A percentile compares a stretch with the other conserved stretches of the same genome.
Evolutionary conservation across 805 yeast genomes (phyloP).

Genomic region (Lipomyces spencermartinsiae): DNA sequence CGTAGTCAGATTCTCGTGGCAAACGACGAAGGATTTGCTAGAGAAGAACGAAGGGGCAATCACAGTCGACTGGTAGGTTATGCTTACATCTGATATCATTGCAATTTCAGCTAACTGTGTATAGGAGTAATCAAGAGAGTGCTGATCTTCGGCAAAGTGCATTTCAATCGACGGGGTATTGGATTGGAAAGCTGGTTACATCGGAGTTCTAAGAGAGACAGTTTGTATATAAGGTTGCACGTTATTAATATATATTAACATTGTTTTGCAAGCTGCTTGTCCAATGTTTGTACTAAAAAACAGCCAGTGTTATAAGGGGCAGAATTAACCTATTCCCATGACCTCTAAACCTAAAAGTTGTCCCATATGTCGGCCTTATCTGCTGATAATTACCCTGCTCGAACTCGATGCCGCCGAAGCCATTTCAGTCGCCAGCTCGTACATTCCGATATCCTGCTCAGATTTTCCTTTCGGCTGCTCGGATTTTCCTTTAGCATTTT

Average conservation of each 20-base stretch:
- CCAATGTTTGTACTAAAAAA: neutral
- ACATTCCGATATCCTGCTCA: too few relatives aligned
- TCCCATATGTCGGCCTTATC: constrained; percentile 6
- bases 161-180: constrained; percentile 4
- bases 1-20: constrained; percentile 89
- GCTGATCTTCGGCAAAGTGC: constrained; percentile 18
- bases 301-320: too few relatives aligned
- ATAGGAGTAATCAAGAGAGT: constrained; percentile 20
- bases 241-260: neutral
- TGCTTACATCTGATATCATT: neutral
- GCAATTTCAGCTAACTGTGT: neutral
- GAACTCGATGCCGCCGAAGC: neutral
- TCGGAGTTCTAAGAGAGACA: constrained; percentile 15
- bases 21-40: constrained; percentile 80
- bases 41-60: constrained; percentile 19
- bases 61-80: constrained; percentile 28
- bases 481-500: neutral
- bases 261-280: neutral
- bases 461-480: too few relatives aligned
- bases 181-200: constrained; percentile 26
- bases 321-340: too few relatives aligned
- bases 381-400: constrained; percentile 11
- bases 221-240: neutral
- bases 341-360: too few relatives aligned
- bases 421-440: neutral